Conservation (phyloP, 2,329 filamentous ascomycete genomes). For the Dothistroma pini region DNA sequence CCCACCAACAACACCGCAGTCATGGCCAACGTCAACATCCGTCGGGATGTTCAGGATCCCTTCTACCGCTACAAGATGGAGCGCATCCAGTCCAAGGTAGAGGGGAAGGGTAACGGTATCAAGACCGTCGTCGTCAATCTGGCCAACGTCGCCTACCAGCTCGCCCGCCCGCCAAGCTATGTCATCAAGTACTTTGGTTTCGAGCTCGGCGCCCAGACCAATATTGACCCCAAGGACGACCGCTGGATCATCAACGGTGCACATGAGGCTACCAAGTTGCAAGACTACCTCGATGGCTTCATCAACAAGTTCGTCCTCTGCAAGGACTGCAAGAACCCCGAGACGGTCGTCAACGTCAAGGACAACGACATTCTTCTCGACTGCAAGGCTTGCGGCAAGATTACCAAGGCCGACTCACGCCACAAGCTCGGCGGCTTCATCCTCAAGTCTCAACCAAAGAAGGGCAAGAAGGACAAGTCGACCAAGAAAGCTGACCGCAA, state of each 20-base stretch:
- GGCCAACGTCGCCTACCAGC: conserved; percentile 84
- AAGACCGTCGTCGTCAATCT: conserved; percentile 98
- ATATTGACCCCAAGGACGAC: conserved; percentile 93
- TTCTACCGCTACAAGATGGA: conserved; percentile 99
- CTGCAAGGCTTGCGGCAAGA: conserved; percentile 98
- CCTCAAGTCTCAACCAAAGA: conserved; percentile 91
- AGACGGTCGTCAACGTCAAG: conserved; percentile 95
- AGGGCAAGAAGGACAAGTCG: conserved; percentile 93
- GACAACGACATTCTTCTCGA: conserved; percentile 88
- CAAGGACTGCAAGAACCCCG: conserved; percentile 99
- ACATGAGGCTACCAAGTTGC: conserved; percentile 90
- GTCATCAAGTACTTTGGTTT: conserved; percentile 99
- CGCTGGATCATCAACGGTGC: conserved; percentile 99
- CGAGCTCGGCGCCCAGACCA: conserved; percentile 97
- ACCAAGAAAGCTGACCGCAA: conserved; percentile 84
- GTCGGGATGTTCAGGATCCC: conserved; percentile 94
- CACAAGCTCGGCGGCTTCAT: conserved; percentile 98
- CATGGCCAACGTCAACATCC: conserved; percentile 98
- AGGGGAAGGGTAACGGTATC: conserved; percentile 99
- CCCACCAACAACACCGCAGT: conserved; percentile 51
- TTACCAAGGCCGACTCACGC: conserved; percentile 83
- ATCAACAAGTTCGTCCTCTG: conserved; percentile 98
- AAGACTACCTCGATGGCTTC: conserved; percentile 98
- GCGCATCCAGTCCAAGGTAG: conserved; percentile 95
- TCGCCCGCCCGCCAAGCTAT: conserved; percentile 88